These are phyloP conservation scores for Nakazawaea laoshanensis DNA, from an alignment of 805 yeast genomes.

Conservation along the genomic window DNA sequence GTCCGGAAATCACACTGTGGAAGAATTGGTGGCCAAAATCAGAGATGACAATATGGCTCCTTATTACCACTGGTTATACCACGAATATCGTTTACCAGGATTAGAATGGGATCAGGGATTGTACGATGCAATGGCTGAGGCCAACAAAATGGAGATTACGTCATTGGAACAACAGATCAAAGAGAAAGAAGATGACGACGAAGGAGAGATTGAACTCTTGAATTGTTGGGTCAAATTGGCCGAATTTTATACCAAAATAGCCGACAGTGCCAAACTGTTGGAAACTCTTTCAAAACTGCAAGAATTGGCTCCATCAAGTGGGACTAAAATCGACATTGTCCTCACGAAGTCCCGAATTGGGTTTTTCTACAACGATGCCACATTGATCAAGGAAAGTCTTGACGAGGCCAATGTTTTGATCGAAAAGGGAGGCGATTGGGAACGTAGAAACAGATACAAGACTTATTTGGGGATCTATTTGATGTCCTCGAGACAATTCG, in stretches of 20 bases:
- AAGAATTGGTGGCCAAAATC: constrained; percentile 45
- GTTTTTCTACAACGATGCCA: constrained; percentile 78
- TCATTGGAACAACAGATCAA: constrained; percentile 46
- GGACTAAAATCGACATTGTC: constrained; percentile 80
- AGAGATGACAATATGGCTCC: constrained; percentile 67
- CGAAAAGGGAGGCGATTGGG: constrained; percentile 99
- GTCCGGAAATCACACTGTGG: constrained; percentile 25
- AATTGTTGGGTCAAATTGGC: constrained; percentile 75
- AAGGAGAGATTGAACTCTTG: constrained; percentile 79
- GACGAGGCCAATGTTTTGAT: constrained; percentile 67
- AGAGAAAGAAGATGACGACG: constrained; percentile 58
- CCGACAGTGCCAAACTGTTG: constrained; percentile 69
- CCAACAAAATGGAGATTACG: constrained; percentile 48
- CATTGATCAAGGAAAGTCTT: constrained; percentile 59
- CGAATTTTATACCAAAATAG: constrained; percentile 78
- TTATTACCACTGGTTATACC: constrained; percentile 61
- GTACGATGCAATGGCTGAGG: constrained; percentile 39
- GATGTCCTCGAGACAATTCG: constrained; percentile 79
- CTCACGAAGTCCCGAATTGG: constrained; percentile 82
- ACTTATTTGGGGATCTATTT: constrained; percentile 82
- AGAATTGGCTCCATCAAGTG: constrained; percentile 76
- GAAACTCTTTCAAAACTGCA: constrained; percentile 62
- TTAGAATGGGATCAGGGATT: constrained; percentile 53
- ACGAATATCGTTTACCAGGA: constrained; percentile 28
- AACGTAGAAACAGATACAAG: constrained; percentile 89